Evolutionary conservation across 257 asterid genomes (phyloP), one percentile per base, ranked within the genome.

Genomic region (Jacaranda copaia): DNA sequence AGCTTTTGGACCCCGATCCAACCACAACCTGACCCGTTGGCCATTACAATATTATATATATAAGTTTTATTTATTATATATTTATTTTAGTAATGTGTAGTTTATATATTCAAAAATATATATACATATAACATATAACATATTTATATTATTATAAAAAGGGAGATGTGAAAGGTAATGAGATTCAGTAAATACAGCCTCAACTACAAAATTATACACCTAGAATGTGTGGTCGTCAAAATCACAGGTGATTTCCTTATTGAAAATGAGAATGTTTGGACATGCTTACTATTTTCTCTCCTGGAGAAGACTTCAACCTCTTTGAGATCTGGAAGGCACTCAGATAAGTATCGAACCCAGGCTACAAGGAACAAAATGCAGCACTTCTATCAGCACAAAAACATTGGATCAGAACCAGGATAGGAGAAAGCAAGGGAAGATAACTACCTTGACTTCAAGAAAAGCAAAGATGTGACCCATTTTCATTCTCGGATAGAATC

Each of bases 281-380:
- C 76, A 69, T 70, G 82, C 96, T 87, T 87, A 95, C 99, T 59
- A 91, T 79, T 80, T 74, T 90, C 59, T 85, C 95, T 75, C 82
- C 90, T 38, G 83, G 84, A 51, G 92, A 64, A 75, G 77, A 70
- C 79, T 78, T 88, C 38, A 82, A 49, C 77, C 74, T 76, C 84
- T 89, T 91, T 40, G 89, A 72, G 68, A 96, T 87, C 81, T 82
- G 85, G 87, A 96, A 93, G 85, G 90, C 98, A 75, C 78, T 84
- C 75, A 91, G 82, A 64, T 83, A 91, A 73, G 97, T 90, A 57
- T 91, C 94, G 75, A 57, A 93, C 75, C 99, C 98, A 85, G 99
- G 89, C 99, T 93, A 83, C 91, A 91, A 59, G 48, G 62, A 58
- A 66, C 64, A 73, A 73, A 49, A 71, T 61, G 65, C 61, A 68